phyloP scores from a whole-genome alignment of 75 land plant species.

The Sequoiadendron giganteum region DNA sequence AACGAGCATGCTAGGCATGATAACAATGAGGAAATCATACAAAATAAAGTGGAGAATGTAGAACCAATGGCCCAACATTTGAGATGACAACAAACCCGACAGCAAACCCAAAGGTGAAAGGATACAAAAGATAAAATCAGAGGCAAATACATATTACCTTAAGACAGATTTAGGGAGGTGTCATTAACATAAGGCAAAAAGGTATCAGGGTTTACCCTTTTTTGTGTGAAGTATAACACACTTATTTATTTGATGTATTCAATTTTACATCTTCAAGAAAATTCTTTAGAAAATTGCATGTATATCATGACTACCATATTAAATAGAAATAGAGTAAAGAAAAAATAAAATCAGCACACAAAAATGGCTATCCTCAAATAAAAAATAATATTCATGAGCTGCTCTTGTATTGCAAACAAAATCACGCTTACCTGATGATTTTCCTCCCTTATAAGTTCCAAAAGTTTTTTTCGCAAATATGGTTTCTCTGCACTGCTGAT shows the following conservation, averaged over 20 bases:
- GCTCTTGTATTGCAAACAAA: conserved; percentile 21
- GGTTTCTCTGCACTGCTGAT: conserved; percentile 87
- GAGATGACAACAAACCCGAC: neutral
- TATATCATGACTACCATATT: neutral
- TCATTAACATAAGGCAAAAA: neutral
- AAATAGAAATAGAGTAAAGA: neutral
- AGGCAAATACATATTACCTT: neutral
- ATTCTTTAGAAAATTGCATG: neutral
- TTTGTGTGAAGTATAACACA: neutral
- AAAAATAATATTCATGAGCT: neutral
- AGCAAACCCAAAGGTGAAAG: neutral
- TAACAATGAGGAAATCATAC: neutral
- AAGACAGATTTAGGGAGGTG: neutral
- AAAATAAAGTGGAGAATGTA: neutral
- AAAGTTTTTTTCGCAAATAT: conserved; percentile 70
- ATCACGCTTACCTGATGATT: conserved; percentile 63
- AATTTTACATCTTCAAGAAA: neutral
- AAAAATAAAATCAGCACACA: neutral
- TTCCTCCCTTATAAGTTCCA: conserved; percentile 84
- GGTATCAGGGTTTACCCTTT: neutral
- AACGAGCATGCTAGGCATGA: neutral
- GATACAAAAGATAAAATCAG: neutral
- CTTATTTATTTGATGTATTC: neutral
- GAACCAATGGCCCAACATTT: neutral
- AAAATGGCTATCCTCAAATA: neutral